phyloP scores from a whole-genome alignment of 2,329 filamentous ascomycete species.

The Verticillium nonalfalfae region DNA sequence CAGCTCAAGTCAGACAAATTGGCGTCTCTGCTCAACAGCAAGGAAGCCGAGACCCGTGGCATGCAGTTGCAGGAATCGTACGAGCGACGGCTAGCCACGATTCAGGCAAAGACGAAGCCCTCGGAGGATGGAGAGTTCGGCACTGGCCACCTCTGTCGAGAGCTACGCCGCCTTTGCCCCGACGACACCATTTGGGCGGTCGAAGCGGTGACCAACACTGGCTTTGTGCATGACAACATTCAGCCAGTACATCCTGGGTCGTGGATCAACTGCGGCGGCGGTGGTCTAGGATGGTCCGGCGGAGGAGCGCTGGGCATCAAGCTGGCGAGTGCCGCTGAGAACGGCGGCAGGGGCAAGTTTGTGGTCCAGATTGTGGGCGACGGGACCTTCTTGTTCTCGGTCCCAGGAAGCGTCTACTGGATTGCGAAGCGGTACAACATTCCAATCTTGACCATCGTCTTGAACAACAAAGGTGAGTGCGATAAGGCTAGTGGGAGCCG shows the following conservation, averaged over 20 bases:
- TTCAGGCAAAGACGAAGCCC: conserved; percentile 51
- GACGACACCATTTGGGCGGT: conserved; percentile 64
- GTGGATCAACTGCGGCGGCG: conserved; percentile 78
- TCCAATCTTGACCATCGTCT: conserved; percentile 46
- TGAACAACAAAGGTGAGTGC: conserved; percentile 47
- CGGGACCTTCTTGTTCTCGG: conserved; percentile 49
- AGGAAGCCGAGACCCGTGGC: conserved; percentile 36
- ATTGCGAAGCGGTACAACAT: conserved; percentile 47
- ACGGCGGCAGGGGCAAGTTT: conserved; percentile 37
- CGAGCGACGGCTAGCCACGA: conserved; percentile 49
- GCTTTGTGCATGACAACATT: conserved; percentile 64
- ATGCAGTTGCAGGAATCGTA: conserved; percentile 51
- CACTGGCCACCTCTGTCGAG: conserved; percentile 30
- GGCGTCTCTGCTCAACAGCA: conserved; percentile 27
- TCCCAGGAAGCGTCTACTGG: conserved; percentile 51
- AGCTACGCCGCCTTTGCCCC: conserved; percentile 24
- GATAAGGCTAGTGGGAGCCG: neutral
- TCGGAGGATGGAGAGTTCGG: conserved; percentile 46
- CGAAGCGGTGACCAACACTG: conserved; percentile 70
- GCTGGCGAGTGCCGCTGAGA: conserved; percentile 47
- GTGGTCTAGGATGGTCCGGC: conserved; percentile 75
- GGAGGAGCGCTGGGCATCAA: conserved; percentile 73
- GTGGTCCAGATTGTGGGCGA: conserved; percentile 52
- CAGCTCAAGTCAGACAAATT: conserved; percentile 46
- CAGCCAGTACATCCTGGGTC: conserved; percentile 61